Base-by-base conservation (phyloP, 306 rosid genomes). In the Medicago truncatula region DNA sequence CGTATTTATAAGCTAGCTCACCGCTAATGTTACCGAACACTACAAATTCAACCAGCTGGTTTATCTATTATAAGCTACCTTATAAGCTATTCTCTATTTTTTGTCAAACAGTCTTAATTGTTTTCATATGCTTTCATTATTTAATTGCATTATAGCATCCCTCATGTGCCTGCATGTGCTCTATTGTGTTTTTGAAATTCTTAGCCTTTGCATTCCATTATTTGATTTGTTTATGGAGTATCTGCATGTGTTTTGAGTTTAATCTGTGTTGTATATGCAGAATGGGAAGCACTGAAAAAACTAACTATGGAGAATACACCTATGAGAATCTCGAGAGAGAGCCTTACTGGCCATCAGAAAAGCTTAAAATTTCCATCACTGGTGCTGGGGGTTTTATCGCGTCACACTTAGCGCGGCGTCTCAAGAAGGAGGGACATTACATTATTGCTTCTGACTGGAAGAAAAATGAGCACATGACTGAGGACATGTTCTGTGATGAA, bases 381-480 rank as follows among this genome's bases (percentile, higher is more conserved):
- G 99, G 99, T 3, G 99, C 99, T 9, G 99, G 99, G 49, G 99
- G 99, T 15, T 96, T 96, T 76, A 92, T 96, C 3, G 99, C 97
- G 7, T 96, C 99, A 0, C 99, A 96, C 85, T 88, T 96, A 64
- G 97, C 99, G 0, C 92, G 99, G 39, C 95, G 99, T 52, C 85
- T 96, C 84, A 96, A 88, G 90, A 87, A 72, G 0, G 99, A 96
- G 89, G 99, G 99, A 0, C 99, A 96, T 79, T 92, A 92, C 87
- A 72, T 96, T 44, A 89, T 96, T 69, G 99, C 99, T 46, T 92
- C 99, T 2, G 99, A 96, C 56, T 96, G 98, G 99, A 96, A 96
- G 90, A 96, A 92, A 82, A 96, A 96, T 72, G 99, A 96, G 89
- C 99, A 96, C 86, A 96, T 96, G 99, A 83, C 82, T 5, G 99